Evolutionary conservation across 768 basidiomycete species (phyloP).

Genomic region (Amanita subjunquillea): DNA sequence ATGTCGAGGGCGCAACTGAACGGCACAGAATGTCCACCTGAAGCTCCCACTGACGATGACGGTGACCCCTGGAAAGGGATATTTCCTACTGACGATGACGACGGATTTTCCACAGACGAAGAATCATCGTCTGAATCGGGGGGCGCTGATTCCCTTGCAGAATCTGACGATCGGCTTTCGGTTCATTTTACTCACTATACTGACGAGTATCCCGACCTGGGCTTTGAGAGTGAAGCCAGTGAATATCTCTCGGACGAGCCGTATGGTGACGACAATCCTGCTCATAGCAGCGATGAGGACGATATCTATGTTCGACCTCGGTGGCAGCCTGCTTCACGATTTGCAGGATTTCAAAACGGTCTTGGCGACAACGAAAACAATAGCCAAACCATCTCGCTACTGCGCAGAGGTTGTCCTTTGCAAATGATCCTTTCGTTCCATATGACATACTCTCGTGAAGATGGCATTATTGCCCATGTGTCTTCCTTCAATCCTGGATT

Average conservation of each 20-base stretch:
- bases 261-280: conserved; percentile 6
- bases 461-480: conserved; percentile 40
- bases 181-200: conserved; percentile 1
- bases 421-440: conserved; percentile 47
- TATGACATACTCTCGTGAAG: conserved; percentile 43
- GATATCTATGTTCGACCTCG: conserved; percentile 23
- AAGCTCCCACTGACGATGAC: conserved; percentile 21
- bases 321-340: conserved; percentile 49
- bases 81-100: conserved; percentile 39
- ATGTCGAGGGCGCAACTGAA: conserved; percentile 24
- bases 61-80: conserved; percentile 66
- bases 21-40: conserved; percentile 8
- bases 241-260: conserved; percentile 8
- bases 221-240: conserved; percentile 9
- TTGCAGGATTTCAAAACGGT: conserved; percentile 13
- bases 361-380: conserved; percentile 9
- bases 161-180: conserved; percentile 13
- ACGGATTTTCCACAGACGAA: conserved; percentile 20
- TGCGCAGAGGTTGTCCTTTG: conserved; percentile 49
- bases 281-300: conserved; percentile 24
- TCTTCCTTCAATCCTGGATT: conserved; percentile 24
- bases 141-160: conserved; percentile 24
- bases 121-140: conserved; percentile 13
- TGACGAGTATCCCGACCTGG: conserved; percentile 1
- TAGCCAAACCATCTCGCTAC: conserved; percentile 20